These are phyloP conservation scores for Sclerotinia minor DNA, from an alignment of 2,329 filamentous ascomycete genomes.

Conservation along the genomic window DNA sequence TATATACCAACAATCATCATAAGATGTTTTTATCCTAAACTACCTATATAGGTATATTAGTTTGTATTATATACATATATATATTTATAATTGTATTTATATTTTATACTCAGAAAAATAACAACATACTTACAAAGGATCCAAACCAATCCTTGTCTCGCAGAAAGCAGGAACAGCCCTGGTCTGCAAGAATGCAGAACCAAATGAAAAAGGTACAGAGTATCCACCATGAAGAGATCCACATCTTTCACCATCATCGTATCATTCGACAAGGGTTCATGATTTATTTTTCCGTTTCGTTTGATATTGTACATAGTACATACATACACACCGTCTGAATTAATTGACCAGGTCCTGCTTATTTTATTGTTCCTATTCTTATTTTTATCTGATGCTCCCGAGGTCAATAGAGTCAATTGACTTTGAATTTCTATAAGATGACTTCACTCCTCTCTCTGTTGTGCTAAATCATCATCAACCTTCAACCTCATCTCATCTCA, in stretches of 20 bases:
- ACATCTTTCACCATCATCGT: background rate
- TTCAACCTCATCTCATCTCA: too few relatives aligned
- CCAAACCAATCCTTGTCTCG: background rate
- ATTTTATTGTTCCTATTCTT: background rate
- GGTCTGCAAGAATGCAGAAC: background rate
- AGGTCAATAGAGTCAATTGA: background rate
- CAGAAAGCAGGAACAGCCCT: background rate
- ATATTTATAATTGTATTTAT: too few relatives aligned
- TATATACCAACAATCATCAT: too few relatives aligned
- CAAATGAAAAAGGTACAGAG: background rate
- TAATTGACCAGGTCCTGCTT: background rate
- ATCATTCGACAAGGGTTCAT: background rate
- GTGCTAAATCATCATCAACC: slow-evolving; percentile 5
- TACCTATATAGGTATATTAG: too few relatives aligned
- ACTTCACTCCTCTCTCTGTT: background rate
- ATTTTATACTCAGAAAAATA: too few relatives aligned
- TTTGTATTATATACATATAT: too few relatives aligned
- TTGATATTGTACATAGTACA: too few relatives aligned
- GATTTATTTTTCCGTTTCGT: background rate
- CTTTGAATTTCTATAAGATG: background rate
- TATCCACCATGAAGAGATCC: background rate
- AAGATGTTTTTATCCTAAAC: too few relatives aligned
- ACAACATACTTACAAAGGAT: background rate
- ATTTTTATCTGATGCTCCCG: slow-evolving; percentile 11
- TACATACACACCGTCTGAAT: too few relatives aligned